Percentiles rank a stretch among this genome's conserved stretches.
Evolutionary conservation across 805 yeast species (phyloP).

Genomic region (Ogataea trehalophila): DNA sequence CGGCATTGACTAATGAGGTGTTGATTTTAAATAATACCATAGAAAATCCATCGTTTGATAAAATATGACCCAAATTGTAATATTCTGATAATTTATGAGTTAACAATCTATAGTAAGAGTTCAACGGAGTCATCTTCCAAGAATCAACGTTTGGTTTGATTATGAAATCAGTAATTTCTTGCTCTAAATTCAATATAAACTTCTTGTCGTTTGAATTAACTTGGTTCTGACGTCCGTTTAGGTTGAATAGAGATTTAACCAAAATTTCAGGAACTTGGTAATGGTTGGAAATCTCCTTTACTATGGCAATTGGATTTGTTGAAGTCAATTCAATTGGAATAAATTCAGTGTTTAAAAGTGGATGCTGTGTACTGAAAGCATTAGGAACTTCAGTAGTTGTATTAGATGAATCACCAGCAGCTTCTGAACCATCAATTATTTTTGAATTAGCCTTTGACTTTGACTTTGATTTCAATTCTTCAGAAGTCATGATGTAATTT

Average conservation of each 20-base stretch:
- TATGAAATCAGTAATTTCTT: constrained; percentile 42
- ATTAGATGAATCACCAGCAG: no score
- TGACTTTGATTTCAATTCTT: no score
- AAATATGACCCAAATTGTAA: constrained; percentile 54
- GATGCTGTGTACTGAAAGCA: background rate
- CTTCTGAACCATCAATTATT: no score
- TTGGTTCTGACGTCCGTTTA: constrained; percentile 21
- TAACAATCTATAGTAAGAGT: constrained; percentile 62
- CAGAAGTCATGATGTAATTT: no score
- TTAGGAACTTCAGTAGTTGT: background rate
- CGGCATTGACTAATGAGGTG: constrained; percentile 33
- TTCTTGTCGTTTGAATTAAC: constrained; percentile 34
- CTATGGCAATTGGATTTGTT: constrained; percentile 11
- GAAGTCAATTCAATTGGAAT: constrained; percentile 15
- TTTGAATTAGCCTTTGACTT: no score
- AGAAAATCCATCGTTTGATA: constrained; percentile 47
- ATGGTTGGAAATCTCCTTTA: constrained; percentile 17
- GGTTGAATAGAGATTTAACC: constrained; percentile 26
- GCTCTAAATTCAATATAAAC: constrained; percentile 47
- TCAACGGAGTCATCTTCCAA: constrained; percentile 48
- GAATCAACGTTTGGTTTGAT: constrained; percentile 35
- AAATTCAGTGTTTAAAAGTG: constrained; percentile 5
- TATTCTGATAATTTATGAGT: constrained; percentile 70
- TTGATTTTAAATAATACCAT: constrained; percentile 36
- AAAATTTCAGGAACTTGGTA: constrained; percentile 27